Conservation (phyloP, 768 basidiomycete species). For the Imleria badia region DNA sequence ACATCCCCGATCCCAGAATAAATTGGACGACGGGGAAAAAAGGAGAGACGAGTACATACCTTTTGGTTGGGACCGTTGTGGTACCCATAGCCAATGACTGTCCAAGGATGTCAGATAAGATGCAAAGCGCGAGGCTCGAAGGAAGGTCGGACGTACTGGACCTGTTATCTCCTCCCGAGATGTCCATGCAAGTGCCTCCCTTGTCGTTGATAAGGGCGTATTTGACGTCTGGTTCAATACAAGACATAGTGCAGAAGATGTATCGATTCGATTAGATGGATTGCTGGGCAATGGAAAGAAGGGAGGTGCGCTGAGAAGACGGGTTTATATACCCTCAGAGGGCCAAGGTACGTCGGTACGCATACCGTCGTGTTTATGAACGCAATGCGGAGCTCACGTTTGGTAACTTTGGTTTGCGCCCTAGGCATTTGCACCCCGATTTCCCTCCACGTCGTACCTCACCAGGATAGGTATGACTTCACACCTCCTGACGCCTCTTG, state of each 20-base stretch:
- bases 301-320: not conserved
- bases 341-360: too few species aligned
- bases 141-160: constrained; percentile 40
- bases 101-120: not conserved
- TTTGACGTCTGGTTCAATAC: constrained; percentile 33
- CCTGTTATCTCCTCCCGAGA: constrained; percentile 51
- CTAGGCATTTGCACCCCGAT: too few species aligned
- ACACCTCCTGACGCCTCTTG: too few species aligned
- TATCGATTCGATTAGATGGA: not conserved
- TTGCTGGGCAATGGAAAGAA: not conserved
- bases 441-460: too few species aligned
- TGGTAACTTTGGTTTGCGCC: too few species aligned
- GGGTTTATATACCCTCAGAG: not conserved
- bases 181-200: constrained; percentile 51
- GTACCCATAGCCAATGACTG: constrained; percentile 50
- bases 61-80: constrained; percentile 49
- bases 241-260: constrained; percentile 11
- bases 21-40: not conserved
- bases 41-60: constrained; percentile 32
- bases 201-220: constrained; percentile 54
- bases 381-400: too few species aligned
- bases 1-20: not conserved
- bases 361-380: too few species aligned
- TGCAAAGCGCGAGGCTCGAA: too few species aligned
- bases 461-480: too few species aligned